Conservation (phyloP, 495 filamentous ascomycete genomes). For the Pyrenula aspistea region DNA sequence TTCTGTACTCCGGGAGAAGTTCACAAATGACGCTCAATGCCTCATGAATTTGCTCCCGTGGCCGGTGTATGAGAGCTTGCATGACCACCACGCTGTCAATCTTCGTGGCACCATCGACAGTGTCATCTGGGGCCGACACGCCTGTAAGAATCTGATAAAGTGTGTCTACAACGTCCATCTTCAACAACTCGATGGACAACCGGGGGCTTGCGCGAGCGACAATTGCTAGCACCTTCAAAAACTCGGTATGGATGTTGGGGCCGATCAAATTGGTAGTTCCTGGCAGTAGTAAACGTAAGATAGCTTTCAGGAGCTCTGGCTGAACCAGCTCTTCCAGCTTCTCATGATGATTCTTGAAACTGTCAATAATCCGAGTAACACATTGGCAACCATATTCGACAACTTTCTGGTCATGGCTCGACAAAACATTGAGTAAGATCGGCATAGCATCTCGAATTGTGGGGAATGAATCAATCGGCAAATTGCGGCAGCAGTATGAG, state of each 20-base stretch:
- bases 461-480: slow-evolving; percentile 82
- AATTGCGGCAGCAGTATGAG: slow-evolving; percentile 94
- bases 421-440: slow-evolving; percentile 76
- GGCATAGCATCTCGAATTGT: slow-evolving; percentile 92
- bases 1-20: slow-evolving; percentile 61
- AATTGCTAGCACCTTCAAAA: slow-evolving; percentile 80
- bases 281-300: slow-evolving; percentile 82
- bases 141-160: slow-evolving; percentile 96
- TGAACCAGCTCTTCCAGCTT: slow-evolving; percentile 89
- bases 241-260: slow-evolving; percentile 91
- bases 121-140: slow-evolving; percentile 75
- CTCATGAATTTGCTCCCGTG: slow-evolving; percentile 93
- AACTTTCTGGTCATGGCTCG: slow-evolving; percentile 88
- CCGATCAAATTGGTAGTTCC: slow-evolving; percentile 95
- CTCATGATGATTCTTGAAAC: slow-evolving; percentile 75
- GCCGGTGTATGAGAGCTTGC: slow-evolving; percentile 94
- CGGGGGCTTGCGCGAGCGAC: slow-evolving; percentile 77
- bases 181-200: slow-evolving; percentile 81
- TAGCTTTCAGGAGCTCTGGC: slow-evolving; percentile 69
- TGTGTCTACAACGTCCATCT: slow-evolving; percentile 95
- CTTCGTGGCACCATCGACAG: slow-evolving; percentile 71
- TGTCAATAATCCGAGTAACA: slow-evolving; percentile 93
- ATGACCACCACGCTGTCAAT: slow-evolving; percentile 97
- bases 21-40: slow-evolving; percentile 97
- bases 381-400: slow-evolving; percentile 95